phyloP scores from a whole-genome alignment of 768 basidiomycete species.

The Leccinum arenicola region DNA sequence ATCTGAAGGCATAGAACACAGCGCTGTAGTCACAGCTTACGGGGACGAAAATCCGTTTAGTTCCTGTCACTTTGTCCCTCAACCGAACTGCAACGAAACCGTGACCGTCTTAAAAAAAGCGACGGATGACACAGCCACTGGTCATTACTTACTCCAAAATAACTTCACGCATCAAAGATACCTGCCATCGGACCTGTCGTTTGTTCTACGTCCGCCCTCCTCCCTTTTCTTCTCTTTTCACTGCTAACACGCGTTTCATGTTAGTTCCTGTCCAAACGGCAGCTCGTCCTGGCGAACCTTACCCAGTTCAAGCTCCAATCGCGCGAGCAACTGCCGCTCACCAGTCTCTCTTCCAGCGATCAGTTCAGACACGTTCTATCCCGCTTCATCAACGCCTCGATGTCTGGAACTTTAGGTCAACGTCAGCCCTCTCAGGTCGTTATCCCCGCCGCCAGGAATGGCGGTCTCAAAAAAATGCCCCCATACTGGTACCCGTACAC shows the following conservation, averaged over 20 bases:
- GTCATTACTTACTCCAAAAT: constrained; percentile 9
- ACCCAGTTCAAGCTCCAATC: constrained; percentile 23
- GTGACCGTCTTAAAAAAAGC: no score
- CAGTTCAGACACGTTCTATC: constrained; percentile 58
- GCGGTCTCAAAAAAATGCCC: constrained; percentile 71
- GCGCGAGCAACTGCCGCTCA: constrained; percentile 37
- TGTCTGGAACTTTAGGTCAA: constrained; percentile 34
- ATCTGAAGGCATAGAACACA: not conserved
- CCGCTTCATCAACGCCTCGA: constrained; percentile 50
- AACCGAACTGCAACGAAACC: no score
- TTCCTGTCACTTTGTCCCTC: not conserved
- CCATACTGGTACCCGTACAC: constrained; percentile 94
- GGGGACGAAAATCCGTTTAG: not conserved
- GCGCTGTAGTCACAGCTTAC: not conserved
- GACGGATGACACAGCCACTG: constrained; percentile 14
- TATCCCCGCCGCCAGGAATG: constrained; percentile 12
- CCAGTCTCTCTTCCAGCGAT: constrained; percentile 47
- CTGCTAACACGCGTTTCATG: not conserved
- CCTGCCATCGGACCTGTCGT: constrained; percentile 25
- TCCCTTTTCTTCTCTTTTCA: not conserved
- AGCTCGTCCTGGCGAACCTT: constrained; percentile 32
- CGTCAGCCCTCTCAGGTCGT: constrained; percentile 27
- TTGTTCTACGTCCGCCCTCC: constrained; percentile 16
- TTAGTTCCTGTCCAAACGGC: constrained; percentile 24
- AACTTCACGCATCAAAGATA: constrained; percentile 13